Evolutionary conservation across 2,329 filamentous ascomycete species (phyloP).

Genomic region (Boeremia exigua): DNA sequence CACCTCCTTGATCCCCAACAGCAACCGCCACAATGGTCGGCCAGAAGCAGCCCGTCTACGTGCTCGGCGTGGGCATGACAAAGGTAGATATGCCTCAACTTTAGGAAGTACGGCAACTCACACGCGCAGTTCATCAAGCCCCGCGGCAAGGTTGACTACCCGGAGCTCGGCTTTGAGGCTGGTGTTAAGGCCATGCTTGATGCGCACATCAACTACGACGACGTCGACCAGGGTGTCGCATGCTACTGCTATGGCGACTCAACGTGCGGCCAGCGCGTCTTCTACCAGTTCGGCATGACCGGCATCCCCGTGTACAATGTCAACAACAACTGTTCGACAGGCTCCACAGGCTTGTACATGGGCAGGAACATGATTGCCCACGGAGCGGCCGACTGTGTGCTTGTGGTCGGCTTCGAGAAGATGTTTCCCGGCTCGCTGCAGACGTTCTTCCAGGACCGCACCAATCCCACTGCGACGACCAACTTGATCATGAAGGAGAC

Average conservation of each 20-base stretch:
- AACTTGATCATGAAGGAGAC: conserved; percentile 82
- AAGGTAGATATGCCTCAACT: conserved; percentile 46
- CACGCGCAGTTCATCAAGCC: conserved; percentile 85
- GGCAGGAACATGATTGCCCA: conserved; percentile 78
- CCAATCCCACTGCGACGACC: conserved; percentile 77
- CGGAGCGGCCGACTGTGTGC: conserved; percentile 83
- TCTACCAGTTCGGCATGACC: conserved; percentile 99
- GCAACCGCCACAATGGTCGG: conserved; percentile 54
- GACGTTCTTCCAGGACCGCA: conserved; percentile 82
- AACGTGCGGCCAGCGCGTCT: conserved; percentile 93
- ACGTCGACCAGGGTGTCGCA: conserved; percentile 92
- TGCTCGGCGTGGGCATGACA: conserved; percentile 97
- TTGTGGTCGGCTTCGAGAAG: conserved; percentile 97
- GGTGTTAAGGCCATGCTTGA: conserved; percentile 83
- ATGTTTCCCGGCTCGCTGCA: conserved; percentile 93
- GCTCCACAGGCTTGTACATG: conserved; percentile 88
- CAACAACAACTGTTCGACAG: conserved; percentile 98
- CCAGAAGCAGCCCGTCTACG: conserved; percentile 71
- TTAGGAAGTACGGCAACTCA: neutral
- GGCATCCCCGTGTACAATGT: conserved; percentile 96
- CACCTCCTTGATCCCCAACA: neutral
- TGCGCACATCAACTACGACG: conserved; percentile 93
- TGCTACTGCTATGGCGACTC: conserved; percentile 98
- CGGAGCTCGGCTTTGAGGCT: conserved; percentile 91
- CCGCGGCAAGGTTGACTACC: conserved; percentile 90